A percentile compares a stretch with the other conserved stretches of the same genome.
These are phyloP conservation scores for Fusarium austroafricanum DNA, from an alignment of 2,329 filamentous ascomycete species.

Conservation along the genomic window DNA sequence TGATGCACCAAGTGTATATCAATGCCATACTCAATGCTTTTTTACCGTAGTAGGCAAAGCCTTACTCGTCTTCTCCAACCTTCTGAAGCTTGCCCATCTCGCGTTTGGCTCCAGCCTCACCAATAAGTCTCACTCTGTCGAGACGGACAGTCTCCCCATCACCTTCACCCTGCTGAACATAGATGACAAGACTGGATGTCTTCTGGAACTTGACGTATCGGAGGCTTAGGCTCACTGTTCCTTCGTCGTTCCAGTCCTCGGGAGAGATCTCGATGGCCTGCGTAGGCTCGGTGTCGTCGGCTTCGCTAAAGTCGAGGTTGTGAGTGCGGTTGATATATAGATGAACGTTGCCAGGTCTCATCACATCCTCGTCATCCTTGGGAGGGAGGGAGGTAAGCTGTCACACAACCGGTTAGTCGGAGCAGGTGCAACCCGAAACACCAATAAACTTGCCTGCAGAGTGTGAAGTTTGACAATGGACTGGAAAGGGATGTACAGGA, in stretches of 20 bases:
- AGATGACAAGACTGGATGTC: conserved; percentile 85
- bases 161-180: conserved; percentile 86
- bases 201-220: conserved; percentile 99
- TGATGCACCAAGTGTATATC: conserved; percentile 11
- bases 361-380: conserved; percentile 76
- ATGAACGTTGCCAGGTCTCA: conserved; percentile 84
- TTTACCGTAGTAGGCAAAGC: background rate
- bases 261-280: conserved; percentile 81
- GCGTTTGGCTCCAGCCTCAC: conserved; percentile 90
- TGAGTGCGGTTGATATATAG: conserved; percentile 90
- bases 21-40: background rate
- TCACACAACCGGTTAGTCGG: conserved; percentile 46
- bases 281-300: conserved; percentile 84
- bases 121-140: conserved; percentile 82
- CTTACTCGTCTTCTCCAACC: conserved; percentile 78
- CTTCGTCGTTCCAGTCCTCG: conserved; percentile 84
- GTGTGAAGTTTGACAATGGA: conserved; percentile 90
- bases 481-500: conserved; percentile 92
- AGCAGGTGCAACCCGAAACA: background rate
- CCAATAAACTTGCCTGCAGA: conserved; percentile 63
- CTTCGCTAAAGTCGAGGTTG: conserved; percentile 94
- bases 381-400: conserved; percentile 86
- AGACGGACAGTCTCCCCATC: conserved; percentile 87
- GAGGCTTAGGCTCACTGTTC: conserved; percentile 77
- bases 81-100: conserved; percentile 97